Evolutionary conservation across 2,329 filamentous ascomycete species (phyloP), one percentile per base, ranked within the genome.

Genomic region (Incumbomyces delicatus): DNA sequence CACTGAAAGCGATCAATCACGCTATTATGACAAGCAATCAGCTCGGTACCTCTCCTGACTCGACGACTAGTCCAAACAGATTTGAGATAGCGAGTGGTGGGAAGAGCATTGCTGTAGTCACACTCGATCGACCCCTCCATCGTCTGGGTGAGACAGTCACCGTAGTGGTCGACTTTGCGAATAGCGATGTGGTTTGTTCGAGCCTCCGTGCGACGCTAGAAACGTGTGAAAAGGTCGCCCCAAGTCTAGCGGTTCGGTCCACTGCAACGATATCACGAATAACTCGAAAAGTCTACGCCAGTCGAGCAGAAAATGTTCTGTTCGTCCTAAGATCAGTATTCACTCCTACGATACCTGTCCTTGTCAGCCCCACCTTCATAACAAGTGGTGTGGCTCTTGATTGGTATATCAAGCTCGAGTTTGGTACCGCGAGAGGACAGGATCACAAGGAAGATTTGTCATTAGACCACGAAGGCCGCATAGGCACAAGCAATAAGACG

Each of bases 1-100:
- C 76, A 51, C 90, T 87, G 60, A 88, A 95, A 58, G 81, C 86
- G 16, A 95, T 98, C 58, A 87, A 95, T 60, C 75, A 94, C 50
- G 81, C 92, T 11, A 95, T 96, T 49, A 73, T 95, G 44, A 81
- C 87, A 53, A 88, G 87, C 60, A 87, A 87, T 55, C 69, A 82
- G 55, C n/a, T 40, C 11, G 27, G 33, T 16, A 31, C 30, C 4
- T 75, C 79, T 0, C 72, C 72, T 2, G 74, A 78, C 37, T 76
- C 78, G n/a, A 80, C 82, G 31, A 83, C 87, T 57, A 89, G 85
- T 60, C 78, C 83, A n/a, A 95, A 95, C 59, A 81, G 88, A 33
- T 98, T 96, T 62, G 89, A 95, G 61, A 96, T 98, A 61, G 83
- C 90, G 11, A 84, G 90, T 12, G 89, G 88, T 59, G 89, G 89